Base-by-base conservation (phyloP, 129 eudicot species). In the Flaveria robusta region DNA sequence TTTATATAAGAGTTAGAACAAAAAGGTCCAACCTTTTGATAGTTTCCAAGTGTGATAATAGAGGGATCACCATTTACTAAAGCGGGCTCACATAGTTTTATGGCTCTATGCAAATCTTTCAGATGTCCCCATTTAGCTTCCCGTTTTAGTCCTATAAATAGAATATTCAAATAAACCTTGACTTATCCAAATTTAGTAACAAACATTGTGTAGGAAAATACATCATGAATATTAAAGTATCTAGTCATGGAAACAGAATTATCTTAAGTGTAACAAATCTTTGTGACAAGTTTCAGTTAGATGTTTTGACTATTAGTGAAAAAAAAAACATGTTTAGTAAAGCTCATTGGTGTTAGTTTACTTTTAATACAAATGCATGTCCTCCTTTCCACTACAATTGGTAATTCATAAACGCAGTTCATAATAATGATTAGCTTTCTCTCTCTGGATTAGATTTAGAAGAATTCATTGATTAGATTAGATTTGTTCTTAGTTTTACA, bases 121-220 rank as follows among this genome's bases (percentile, higher is more conserved):
- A 93, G 73, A 76, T 93, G 98, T 12, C 91, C 86, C 77, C 82
- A 93, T 75, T 93, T 93, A 15, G 96, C 97, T 83, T 93, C 83
- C 2, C 70, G 83, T 74, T 80, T 80, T 66, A 80, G 70, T 80
- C 83, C 83, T 80, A 22, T 29, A 72, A 5, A 77, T 58, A 68
- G 74, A 68, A 18, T 24, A 39, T 66, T 55, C 54, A 5, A 14
- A 29, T 45, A 26, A 56, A 43, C 39, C 52, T 18, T 70, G 43
- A 22, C 13, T 5, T 80, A 41, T 80, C 41, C 49, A 58, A 43
- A 66, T 52, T 66, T 66, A 67, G 83, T 55, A 80, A 74, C 60
- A 39, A 49, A 27, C 12, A 20, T 52, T 43, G 68, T 23, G 27
- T 41, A 72, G 10, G 58, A 42, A 70, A 71, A 62, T 70, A 47